Conservation (phyloP, 305 asterid species). For the Andrographis paniculata region DNA sequence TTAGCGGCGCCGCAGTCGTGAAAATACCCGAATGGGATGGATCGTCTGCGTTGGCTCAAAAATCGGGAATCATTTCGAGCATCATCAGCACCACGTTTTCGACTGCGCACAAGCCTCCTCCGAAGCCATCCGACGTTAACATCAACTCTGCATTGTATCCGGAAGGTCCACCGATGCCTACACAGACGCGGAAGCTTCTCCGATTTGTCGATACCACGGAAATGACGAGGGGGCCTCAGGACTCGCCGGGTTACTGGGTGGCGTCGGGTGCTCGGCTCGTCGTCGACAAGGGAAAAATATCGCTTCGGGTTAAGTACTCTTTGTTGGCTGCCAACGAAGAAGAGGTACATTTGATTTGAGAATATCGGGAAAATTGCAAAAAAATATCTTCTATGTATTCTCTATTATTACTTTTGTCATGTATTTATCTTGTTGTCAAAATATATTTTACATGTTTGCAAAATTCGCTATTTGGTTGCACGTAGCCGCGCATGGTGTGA, state of each 20-base stretch:
- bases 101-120: conserved; percentile 48
- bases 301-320: conserved; percentile 64
- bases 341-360: conserved; percentile 19
- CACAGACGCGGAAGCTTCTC: conserved; percentile 50
- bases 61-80: conserved; percentile 67
- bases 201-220: conserved; percentile 64
- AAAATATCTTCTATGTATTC: too few relatives aligned
- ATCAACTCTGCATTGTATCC: conserved; percentile 72
- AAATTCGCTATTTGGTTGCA: too few relatives aligned
- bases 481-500: too few relatives aligned
- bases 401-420: too few relatives aligned
- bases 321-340: conserved; percentile 52
- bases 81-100: conserved; percentile 48
- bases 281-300: conserved; percentile 56
- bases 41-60: conserved; percentile 47
- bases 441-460: too few relatives aligned
- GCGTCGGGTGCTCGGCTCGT: conserved; percentile 79
- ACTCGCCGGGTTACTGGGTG: conserved; percentile 74
- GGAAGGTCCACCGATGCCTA: conserved; percentile 66
- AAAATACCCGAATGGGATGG: conserved; percentile 73
- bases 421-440: too few relatives aligned
- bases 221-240: conserved; percentile 76
- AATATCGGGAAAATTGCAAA: too few relatives aligned
- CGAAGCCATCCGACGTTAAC: conserved; percentile 54
- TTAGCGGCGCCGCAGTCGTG: conserved; percentile 43